phyloP scores from a whole-genome alignment of 163 green algal genomes.

The Smithsoniella earleae region DNA sequence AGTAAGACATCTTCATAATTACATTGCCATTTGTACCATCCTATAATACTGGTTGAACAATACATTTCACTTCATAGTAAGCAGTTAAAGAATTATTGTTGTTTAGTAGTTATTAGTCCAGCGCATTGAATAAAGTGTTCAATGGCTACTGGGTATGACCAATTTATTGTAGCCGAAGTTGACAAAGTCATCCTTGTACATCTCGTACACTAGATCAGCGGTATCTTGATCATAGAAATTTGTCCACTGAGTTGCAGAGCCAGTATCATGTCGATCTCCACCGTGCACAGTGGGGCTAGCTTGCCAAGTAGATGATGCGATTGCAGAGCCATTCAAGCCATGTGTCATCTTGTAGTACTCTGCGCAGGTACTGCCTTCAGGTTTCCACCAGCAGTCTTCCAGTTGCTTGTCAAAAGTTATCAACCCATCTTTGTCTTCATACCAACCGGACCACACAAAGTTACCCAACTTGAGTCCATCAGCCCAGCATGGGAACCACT shows the following conservation, averaged over 20 bases:
- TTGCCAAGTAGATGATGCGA: neutral
- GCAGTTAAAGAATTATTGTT: too few relatives aligned
- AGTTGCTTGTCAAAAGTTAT: neutral
- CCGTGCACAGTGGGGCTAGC: neutral
- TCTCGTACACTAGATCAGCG: conserved; percentile 11
- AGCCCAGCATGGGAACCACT: conserved; percentile 26
- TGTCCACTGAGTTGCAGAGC: neutral
- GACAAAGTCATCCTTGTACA: conserved; percentile 22
- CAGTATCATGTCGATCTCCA: neutral
- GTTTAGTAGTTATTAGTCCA: too few relatives aligned
- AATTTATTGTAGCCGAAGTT: neutral
- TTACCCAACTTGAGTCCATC: neutral
- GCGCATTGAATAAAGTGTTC: too few relatives aligned
- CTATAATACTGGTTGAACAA: too few relatives aligned
- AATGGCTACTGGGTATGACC: too few relatives aligned
- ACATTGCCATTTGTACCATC: too few relatives aligned
- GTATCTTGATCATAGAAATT: conserved; percentile 19
- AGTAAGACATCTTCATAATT: too few relatives aligned
- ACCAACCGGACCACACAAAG: neutral
- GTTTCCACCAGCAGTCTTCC: neutral
- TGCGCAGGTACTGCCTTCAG: neutral
- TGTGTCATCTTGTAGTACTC: neutral
- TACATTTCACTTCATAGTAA: too few relatives aligned
- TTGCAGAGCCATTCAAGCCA: neutral
- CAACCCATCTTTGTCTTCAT: neutral